Percentiles rank a stretch among this genome's conserved stretches.
These are phyloP conservation scores for Yarrowia alimentaria DNA, from an alignment of 805 yeast species.

Conservation along the genomic window DNA sequence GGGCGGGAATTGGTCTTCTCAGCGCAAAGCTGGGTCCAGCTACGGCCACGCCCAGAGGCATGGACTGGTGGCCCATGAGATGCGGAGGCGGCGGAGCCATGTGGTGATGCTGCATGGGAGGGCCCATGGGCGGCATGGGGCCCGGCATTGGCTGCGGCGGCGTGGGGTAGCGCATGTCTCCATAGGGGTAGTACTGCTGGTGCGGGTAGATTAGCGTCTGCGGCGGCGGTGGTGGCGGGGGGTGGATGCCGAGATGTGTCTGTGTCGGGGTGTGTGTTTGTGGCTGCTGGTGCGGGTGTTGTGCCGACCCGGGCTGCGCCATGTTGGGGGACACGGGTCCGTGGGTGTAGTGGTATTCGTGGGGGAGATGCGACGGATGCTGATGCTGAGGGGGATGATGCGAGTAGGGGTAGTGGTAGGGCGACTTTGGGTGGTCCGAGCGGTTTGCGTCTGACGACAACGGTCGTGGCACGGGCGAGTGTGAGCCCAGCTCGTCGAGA, in stretches of 20 bases:
- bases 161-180: conserved; percentile 21
- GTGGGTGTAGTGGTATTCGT: conserved; percentile 16
- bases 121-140: conserved; percentile 17
- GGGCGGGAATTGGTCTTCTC: conserved; percentile 27
- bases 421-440: conserved; percentile 7
- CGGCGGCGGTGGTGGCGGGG: conserved; percentile 12
- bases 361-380: background rate
- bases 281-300: no score
- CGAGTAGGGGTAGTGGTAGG: conserved; percentile 21
- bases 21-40: conserved; percentile 13
- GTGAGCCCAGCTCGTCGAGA: conserved; percentile 1
- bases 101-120: conserved; percentile 17
- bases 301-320: no score
- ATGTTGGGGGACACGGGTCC: conserved; percentile 18
- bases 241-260: background rate
- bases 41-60: conserved; percentile 6
- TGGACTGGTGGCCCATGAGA: conserved; percentile 18
- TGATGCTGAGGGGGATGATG: conserved; percentile 2
- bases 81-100: conserved; percentile 9
- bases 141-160: conserved; percentile 18
- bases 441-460: conserved; percentile 6
- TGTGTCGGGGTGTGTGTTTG: conserved; percentile 12
- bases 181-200: conserved; percentile 19
- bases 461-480: conserved; percentile 16
- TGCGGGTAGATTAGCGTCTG: conserved; percentile 17